These are phyloP conservation scores for Oemleria cerasiformis DNA, from an alignment of 306 rosid species.

Conservation along the genomic window DNA sequence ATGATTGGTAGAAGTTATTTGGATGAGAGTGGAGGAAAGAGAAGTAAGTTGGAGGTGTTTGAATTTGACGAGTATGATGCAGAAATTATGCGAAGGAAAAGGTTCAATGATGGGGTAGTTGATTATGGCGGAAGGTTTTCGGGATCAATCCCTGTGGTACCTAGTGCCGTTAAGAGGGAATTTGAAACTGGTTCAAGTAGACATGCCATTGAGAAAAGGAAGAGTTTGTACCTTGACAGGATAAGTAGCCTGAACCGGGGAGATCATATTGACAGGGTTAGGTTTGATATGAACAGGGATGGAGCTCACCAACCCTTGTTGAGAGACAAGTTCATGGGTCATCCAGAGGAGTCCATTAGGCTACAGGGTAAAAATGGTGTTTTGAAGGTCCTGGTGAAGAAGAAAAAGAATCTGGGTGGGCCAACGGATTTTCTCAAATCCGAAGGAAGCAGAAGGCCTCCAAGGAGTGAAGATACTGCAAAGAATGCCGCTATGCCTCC, in stretches of 20 bases:
- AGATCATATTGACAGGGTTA: slow-evolving; percentile 35
- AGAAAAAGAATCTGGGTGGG: slow-evolving; percentile 49
- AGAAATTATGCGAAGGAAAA: slow-evolving; percentile 45
- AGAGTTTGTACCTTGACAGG: slow-evolving; percentile 40
- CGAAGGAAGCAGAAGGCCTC: slow-evolving; percentile 47
- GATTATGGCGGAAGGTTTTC: slow-evolving; percentile 47
- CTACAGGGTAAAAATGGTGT: slow-evolving; percentile 98
- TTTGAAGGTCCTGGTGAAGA: slow-evolving; percentile 83
- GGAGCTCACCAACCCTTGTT: slow-evolving; percentile 40
- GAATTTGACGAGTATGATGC: slow-evolving; percentile 70
- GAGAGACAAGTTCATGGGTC: slow-evolving; percentile 54
- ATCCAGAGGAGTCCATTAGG: slow-evolving; percentile 70
- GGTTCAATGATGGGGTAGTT: slow-evolving; percentile 36
- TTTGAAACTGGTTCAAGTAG: slow-evolving; percentile 57
- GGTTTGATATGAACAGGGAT: slow-evolving; percentile 45
- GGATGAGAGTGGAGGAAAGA: slow-evolving; percentile 49
- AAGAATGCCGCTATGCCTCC: slow-evolving; percentile 43
- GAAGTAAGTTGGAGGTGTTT: slow-evolving; percentile 56
- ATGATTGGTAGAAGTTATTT: slow-evolving; percentile 29
- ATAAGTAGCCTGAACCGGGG: slow-evolving; percentile 33
- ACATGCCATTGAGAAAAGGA: slow-evolving; percentile 48
- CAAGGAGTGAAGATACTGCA: slow-evolving; percentile 44
- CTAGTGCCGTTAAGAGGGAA: slow-evolving; percentile 51
- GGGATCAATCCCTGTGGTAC: slow-evolving; percentile 53
- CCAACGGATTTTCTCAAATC: slow-evolving; percentile 41